phyloP scores from a whole-genome alignment of 2,329 filamentous ascomycete genomes.

The Monilinia fructicola region DNA sequence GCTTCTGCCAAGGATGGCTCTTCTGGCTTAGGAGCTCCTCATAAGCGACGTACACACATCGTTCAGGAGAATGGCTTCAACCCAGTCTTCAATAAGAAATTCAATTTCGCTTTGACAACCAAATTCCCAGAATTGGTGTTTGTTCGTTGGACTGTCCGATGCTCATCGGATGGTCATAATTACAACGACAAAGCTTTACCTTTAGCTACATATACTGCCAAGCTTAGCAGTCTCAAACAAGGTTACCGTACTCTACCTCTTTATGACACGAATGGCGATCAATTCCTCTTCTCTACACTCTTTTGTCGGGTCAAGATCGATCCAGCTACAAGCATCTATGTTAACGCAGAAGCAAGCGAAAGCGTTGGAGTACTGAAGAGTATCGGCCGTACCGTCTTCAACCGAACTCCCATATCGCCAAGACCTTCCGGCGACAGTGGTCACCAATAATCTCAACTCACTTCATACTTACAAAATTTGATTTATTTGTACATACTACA shows the following conservation, averaged over 20 bases:
- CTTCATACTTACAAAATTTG: conserved; percentile 19
- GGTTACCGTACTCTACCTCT: conserved; percentile 92
- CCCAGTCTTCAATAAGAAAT: conserved; percentile 77
- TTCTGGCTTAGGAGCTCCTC: conserved; percentile 68
- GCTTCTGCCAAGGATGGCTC: conserved; percentile 62
- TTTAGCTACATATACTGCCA: conserved; percentile 88
- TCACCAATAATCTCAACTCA: conserved; percentile 14
- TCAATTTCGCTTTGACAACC: conserved; percentile 82
- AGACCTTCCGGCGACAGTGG: conserved; percentile 32
- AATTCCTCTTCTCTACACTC: conserved; percentile 90
- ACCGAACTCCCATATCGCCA: conserved; percentile 44
- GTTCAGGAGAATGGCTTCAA: conserved; percentile 91
- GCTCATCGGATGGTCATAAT: conserved; percentile 73
- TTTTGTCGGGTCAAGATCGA: conserved; percentile 82
- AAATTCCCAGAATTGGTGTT: conserved; percentile 93
- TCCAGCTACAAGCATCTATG: conserved; percentile 56
- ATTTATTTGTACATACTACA: conserved; percentile 30
- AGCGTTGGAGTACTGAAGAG: conserved; percentile 56
- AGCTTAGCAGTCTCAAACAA: conserved; percentile 83
- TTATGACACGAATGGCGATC: conserved; percentile 83
- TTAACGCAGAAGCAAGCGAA: conserved; percentile 48
- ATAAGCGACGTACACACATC: conserved; percentile 76
- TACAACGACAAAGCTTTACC: conserved; percentile 63
- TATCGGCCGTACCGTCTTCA: conserved; percentile 58
- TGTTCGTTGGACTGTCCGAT: conserved; percentile 88